Conservation (phyloP, 1,139 yeast genomes). For the Zygotorulaspora mrakii region DNA sequence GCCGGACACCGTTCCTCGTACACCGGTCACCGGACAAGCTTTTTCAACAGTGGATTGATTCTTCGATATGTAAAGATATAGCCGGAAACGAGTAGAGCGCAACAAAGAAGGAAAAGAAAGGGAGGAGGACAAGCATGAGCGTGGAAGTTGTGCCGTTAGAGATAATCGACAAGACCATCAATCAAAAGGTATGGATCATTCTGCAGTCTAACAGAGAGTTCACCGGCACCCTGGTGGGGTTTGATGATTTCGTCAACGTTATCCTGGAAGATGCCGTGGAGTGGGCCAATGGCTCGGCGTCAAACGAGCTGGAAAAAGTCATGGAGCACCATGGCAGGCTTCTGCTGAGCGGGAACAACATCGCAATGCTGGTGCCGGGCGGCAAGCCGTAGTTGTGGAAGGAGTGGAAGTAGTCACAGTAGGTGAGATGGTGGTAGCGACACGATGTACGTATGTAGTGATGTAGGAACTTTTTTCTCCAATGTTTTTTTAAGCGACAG, state of each 20-base stretch:
- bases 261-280: constrained; percentile 83
- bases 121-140: constrained; percentile 1
- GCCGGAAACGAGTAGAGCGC: neutral
- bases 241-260: constrained; percentile 93
- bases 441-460: constrained; percentile 3
- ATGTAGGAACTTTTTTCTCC: no score
- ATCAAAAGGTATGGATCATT: constrained; percentile 73
- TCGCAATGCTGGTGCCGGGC: constrained; percentile 69
- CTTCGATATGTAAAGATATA: no score
- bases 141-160: constrained; percentile 63
- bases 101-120: neutral
- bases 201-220: constrained; percentile 75
- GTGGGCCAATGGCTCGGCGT: constrained; percentile 26
- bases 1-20: no score
- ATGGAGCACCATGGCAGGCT: constrained; percentile 47
- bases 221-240: constrained; percentile 81
- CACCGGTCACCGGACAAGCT: no score
- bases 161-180: constrained; percentile 82
- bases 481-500: no score
- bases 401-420: no score
- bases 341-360: constrained; percentile 82
- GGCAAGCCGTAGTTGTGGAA: constrained; percentile 34
- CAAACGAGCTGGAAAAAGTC: constrained; percentile 43
- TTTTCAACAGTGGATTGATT: no score
- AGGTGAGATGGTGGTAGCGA: no score